phyloP scores from a whole-genome alignment of 2,329 filamentous ascomycete species.

The Pseudogymnoascus sp. region DNA sequence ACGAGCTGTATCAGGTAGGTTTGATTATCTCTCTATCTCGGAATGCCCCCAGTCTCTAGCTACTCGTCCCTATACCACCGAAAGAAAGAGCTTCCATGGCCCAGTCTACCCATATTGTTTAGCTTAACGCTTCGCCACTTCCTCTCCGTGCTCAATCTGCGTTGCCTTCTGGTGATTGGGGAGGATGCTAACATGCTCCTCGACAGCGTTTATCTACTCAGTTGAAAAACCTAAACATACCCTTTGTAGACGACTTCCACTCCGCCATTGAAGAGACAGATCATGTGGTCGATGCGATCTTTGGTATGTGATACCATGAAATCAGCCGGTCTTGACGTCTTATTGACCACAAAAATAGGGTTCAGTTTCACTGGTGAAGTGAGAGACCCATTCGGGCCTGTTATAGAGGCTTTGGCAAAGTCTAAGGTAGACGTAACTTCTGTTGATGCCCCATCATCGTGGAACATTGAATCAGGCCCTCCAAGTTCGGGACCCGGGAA shows the following conservation, averaged over 20 bases:
- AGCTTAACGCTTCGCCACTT: neutral
- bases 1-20: conserved; percentile 75
- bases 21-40: neutral
- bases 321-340: conserved; percentile 14
- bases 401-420: conserved; percentile 70
- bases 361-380: conserved; percentile 92
- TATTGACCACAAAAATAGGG: conserved; percentile 38
- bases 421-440: conserved; percentile 72
- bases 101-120: conserved; percentile 11
- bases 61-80: neutral
- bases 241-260: conserved; percentile 76
- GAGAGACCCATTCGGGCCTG: conserved; percentile 79
- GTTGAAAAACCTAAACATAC: conserved; percentile 72
- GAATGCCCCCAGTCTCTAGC: neutral
- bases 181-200: conserved; percentile 9
- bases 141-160: neutral
- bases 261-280: conserved; percentile 60
- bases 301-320: conserved; percentile 50
- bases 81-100: neutral
- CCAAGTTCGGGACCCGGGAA: conserved; percentile 69
- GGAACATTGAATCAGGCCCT: conserved; percentile 85
- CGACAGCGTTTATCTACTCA: conserved; percentile 72
- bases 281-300: conserved; percentile 86
- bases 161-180: conserved; percentile 10
- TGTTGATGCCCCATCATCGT: conserved; percentile 88